Evolutionary conservation across 2,329 filamentous ascomycete genomes (phyloP).

Genomic region (Colletotrichum nymphaeae): DNA sequence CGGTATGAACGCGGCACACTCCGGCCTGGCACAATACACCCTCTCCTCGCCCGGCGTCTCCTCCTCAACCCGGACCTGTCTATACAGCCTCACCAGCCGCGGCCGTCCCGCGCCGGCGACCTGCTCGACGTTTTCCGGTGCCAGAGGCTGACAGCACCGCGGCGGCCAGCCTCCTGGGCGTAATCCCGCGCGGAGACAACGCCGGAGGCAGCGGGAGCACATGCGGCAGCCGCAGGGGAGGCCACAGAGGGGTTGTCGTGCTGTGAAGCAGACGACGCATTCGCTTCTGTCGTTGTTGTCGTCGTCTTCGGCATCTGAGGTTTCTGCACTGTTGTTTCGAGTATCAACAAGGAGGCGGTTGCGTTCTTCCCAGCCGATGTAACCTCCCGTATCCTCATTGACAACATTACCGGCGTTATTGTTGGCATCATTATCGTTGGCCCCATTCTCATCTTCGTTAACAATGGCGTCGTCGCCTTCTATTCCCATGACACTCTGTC

Average conservation of each 20-base stretch:
- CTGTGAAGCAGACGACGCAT: constrained; percentile 22
- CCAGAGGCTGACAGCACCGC: constrained; percentile 33
- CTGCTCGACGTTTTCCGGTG: constrained; percentile 19
- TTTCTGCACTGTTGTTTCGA: background rate
- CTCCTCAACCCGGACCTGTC: constrained; percentile 25
- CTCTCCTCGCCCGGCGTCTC: constrained; percentile 23
- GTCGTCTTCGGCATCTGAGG: background rate
- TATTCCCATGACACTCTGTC: background rate
- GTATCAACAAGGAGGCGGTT: constrained; percentile 15
- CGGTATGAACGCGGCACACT: constrained; percentile 36
- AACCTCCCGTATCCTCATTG: background rate
- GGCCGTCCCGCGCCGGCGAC: constrained; percentile 5
- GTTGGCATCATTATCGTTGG: background rate
- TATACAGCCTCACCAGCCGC: constrained; percentile 22
- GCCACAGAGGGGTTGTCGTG: background rate
- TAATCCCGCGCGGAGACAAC: constrained; percentile 31
- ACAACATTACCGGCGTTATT: background rate
- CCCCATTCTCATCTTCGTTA: too few species aligned
- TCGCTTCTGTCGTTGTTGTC: background rate
- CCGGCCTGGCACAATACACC: constrained; percentile 30
- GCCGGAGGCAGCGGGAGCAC: constrained; percentile 33
- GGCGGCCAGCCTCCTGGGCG: constrained; percentile 33
- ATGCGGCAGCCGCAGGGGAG: constrained; percentile 35
- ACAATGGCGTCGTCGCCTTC: too few species aligned
- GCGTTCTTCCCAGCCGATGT: constrained; percentile 27